Evolutionary conservation across 768 basidiomycete genomes (phyloP).

Genomic region (Stropharia rugosoannulata): DNA sequence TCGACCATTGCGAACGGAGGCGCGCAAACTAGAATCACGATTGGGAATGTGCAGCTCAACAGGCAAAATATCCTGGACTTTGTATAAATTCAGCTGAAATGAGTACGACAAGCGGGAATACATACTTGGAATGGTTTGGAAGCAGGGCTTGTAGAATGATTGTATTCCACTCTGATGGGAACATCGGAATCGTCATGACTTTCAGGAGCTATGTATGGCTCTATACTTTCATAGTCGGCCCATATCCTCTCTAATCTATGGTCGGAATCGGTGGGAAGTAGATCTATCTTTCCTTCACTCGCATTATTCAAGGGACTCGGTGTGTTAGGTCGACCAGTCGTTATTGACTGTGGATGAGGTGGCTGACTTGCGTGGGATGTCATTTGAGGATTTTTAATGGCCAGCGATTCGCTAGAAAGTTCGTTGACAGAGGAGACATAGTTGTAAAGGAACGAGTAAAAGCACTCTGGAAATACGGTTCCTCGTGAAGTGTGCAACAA

Average conservation of each 20-base stretch:
- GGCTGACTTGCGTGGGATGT: slow-evolving; percentile 29
- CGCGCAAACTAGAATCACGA: slow-evolving; percentile 56
- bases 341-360: slow-evolving; percentile 31
- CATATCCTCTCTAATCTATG: slow-evolving; percentile 80
- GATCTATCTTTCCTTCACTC: slow-evolving; percentile 29
- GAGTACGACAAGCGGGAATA: background rate
- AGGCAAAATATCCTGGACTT: slow-evolving; percentile 68
- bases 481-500: slow-evolving; percentile 75
- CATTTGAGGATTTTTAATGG: slow-evolving; percentile 31
- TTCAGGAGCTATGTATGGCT: slow-evolving; percentile 63
- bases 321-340: slow-evolving; percentile 30
- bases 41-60: slow-evolving; percentile 77
- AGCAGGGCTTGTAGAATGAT: slow-evolving; percentile 31
- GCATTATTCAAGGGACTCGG: slow-evolving; percentile 22
- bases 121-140: slow-evolving; percentile 63
- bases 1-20: slow-evolving; percentile 41
- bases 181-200: slow-evolving; percentile 40
- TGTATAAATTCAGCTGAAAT: slow-evolving; percentile 1
- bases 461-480: slow-evolving; percentile 85
- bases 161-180: slow-evolving; percentile 58
- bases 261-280: slow-evolving; percentile 81
- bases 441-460: slow-evolving; percentile 93
- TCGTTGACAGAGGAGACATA: slow-evolving; percentile 84
- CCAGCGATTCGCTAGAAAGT: slow-evolving; percentile 46
- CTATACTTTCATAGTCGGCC: slow-evolving; percentile 83